phyloP scores from a whole-genome alignment of 352 stramenopile species.

The Elongisporangium anandrum region DNA sequence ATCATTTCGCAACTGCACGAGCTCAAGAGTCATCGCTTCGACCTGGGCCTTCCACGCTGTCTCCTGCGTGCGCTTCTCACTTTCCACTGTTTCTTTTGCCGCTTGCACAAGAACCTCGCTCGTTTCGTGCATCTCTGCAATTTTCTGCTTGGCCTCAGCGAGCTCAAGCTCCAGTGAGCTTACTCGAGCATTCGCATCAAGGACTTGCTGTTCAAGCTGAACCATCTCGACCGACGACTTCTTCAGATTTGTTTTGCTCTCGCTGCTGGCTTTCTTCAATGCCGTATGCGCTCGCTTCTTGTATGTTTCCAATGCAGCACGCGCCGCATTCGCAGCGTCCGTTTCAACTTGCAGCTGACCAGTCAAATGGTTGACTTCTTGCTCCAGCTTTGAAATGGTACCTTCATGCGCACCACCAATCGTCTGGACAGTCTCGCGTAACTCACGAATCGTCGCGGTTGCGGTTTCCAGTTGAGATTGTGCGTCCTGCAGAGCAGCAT shows the following conservation, averaged over 20 bases:
- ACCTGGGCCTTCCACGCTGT: conserved; percentile 27
- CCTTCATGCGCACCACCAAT: conserved; percentile 14
- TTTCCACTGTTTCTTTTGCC: conserved; percentile 18
- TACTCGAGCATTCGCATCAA: conserved; percentile 31
- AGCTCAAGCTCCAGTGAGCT: conserved; percentile 30
- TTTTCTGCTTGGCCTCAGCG: conserved; percentile 13
- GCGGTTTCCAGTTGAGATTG: conserved; percentile 21
- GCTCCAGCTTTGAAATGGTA: conserved; percentile 19
- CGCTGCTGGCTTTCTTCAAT: conserved; percentile 70
- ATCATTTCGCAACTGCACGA: conserved; percentile 7
- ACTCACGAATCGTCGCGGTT: conserved; percentile 27
- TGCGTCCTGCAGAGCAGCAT: not conserved
- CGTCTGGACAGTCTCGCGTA: conserved; percentile 13
- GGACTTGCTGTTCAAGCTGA: conserved; percentile 43
- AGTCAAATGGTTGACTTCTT: conserved; percentile 19
- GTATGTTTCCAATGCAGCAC: conserved; percentile 66
- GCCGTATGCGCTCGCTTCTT: conserved; percentile 74
- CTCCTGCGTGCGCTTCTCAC: conserved; percentile 22
- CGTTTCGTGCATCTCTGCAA: conserved; percentile 19
- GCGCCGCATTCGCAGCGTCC: conserved; percentile 41
- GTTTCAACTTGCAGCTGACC: conserved; percentile 42
- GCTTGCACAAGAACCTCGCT: conserved; percentile 13
- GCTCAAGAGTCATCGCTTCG: conserved; percentile 13
- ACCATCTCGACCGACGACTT: conserved; percentile 35
- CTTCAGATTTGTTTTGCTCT: conserved; percentile 58